Conservation (phyloP, 2,329 filamentous ascomycete species). For the Botrytis paeoniae region DNA sequence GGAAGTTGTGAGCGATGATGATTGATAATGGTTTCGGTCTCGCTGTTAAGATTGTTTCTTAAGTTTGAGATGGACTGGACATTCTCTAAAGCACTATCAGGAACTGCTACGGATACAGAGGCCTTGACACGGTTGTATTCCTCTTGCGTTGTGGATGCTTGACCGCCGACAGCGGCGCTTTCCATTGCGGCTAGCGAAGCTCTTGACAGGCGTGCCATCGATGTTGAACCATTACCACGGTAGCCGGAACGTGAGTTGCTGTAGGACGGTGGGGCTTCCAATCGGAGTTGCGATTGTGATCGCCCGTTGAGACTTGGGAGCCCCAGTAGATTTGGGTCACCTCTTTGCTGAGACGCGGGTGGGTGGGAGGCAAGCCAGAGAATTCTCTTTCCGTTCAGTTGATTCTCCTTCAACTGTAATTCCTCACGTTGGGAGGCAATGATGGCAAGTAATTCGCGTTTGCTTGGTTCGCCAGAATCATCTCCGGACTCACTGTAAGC, state of each 20-base stretch:
- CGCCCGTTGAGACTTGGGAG: background rate
- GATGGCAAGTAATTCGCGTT: background rate
- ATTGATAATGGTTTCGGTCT: background rate
- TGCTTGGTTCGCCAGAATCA: background rate
- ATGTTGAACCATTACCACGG: slow-evolving; percentile 2
- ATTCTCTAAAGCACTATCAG: background rate
- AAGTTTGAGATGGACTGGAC: background rate
- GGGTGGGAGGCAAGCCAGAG: slow-evolving; percentile 19
- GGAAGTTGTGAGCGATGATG: background rate
- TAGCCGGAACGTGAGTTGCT: background rate
- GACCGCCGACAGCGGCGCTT: background rate
- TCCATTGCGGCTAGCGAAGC: slow-evolving; percentile 17
- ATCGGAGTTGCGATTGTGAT: background rate
- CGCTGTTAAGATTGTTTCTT: background rate
- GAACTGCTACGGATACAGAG: slow-evolving; percentile 4
- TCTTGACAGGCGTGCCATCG: slow-evolving; percentile 13
- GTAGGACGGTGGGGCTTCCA: background rate
- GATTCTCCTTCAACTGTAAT: slow-evolving; percentile 16
- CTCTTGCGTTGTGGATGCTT: background rate
- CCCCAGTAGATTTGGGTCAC: background rate
- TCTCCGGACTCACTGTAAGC: background rate
- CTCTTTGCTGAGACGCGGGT: slow-evolving; percentile 5
- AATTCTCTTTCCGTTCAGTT: slow-evolving; percentile 14
- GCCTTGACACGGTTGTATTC: slow-evolving; percentile 3
- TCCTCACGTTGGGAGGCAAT: slow-evolving; percentile 11